Conservation (phyloP, 75 land plant genomes). For the Ceratopteris richardii region DNA sequence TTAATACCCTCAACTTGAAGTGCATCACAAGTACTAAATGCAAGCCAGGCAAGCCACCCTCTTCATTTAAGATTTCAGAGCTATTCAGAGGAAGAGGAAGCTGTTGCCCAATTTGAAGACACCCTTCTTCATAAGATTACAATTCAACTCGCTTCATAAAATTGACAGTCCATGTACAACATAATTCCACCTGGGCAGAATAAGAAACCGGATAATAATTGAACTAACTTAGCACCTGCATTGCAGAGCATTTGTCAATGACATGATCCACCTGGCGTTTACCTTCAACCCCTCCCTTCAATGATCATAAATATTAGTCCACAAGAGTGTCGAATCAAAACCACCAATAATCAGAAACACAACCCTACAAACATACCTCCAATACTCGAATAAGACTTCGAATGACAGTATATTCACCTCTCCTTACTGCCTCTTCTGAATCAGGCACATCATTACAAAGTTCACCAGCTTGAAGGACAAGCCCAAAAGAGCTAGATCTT, state of each 20-base stretch:
- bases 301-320: background rate
- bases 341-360: slow-evolving; percentile 32
- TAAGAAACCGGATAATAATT: too few species aligned
- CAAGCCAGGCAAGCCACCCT: background rate
- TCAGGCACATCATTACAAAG: slow-evolving; percentile 46
- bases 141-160: background rate
- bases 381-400: slow-evolving; percentile 88
- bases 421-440: slow-evolving; percentile 82
- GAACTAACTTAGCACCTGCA: slow-evolving; percentile 59
- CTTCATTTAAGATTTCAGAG: background rate
- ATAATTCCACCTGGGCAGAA: too few species aligned
- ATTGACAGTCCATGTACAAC: background rate
- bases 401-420: slow-evolving; percentile 95
- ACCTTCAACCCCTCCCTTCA: slow-evolving; percentile 91
- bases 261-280: slow-evolving; percentile 93
- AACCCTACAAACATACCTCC: slow-evolving; percentile 43
- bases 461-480: slow-evolving; percentile 43
- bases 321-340: too few species aligned
- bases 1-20: background rate
- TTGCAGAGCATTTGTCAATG: slow-evolving; percentile 91
- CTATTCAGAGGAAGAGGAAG: too few species aligned
- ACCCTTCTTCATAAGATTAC: background rate
- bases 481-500: slow-evolving; percentile 68
- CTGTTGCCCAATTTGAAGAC: too few species aligned
- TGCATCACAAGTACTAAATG: background rate